Base-by-base conservation (phyloP, 768 basidiomycete species). In the Pleurotus citrinopileatus region DNA sequence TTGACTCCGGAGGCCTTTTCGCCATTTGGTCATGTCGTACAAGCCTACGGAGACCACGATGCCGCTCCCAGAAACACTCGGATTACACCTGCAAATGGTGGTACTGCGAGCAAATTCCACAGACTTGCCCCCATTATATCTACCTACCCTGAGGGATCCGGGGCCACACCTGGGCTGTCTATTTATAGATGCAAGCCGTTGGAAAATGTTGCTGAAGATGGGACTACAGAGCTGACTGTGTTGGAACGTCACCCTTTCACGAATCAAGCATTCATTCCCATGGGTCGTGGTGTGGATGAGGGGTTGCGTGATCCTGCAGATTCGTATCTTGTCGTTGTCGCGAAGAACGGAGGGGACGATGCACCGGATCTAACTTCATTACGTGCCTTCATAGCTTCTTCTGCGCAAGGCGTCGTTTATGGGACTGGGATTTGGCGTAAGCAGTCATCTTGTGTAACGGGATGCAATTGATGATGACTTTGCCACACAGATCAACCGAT, bases 251-350 rank as follows among this genome's bases (percentile, higher is more conserved):
- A 99, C 64, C 79, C 86, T 25, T 89, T 78, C 66, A 95, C 91
- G 10, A 96, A 87, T 60, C 96, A 98, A 67, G 86, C 89, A 4
- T 98, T 98, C 68, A 81, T 98, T 54, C 96, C 97, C 7, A 94
- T 98, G 91, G 91, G 93, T 3, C 68, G 71, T 36, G 82, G 80
- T 7, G 17, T 1, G 9, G 79, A 70, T 37, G 79, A 80, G 58
- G 74, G 73, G 26, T 70, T 80, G 58, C 67, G 58, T 22, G 79
- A 81, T 20, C 72, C 80, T 4, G 80, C 78, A 0, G 68, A 71
- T 22, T 67, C 71, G 28, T 96, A 96, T 66, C 72, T 98, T 40
- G 92, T 95, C 9, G 85, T 96, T 15, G 96, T 94, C 1, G 91
- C 93, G 9, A 69, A 87, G 63, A 93, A 89, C 56, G 91, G 88